Base-by-base conservation (phyloP, 306 rosid species). In the Pterocarpus macrocarpus region DNA sequence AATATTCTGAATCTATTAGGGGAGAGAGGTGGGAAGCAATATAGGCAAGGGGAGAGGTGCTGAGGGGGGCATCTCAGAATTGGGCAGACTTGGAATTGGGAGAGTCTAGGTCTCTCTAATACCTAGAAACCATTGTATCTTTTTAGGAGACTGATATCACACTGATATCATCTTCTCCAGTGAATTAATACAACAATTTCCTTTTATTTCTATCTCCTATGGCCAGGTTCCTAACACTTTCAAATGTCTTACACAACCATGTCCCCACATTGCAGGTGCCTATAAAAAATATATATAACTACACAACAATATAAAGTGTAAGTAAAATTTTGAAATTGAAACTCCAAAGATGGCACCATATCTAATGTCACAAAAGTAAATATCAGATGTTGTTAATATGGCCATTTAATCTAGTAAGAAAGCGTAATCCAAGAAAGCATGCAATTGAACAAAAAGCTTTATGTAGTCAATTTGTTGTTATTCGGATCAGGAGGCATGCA, bases 311-410 rank as follows among this genome's bases (percentile, higher is more conserved):
- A 36, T 49, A 66, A 67, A 77, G 58, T 15, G 5, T 30, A 28
- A 22, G 71, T 5, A n/a, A 45, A 59, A 22, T 22, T 22, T 22
- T 1, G 28, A 22, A 22, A 22, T 22, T 16, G 28, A 1, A 62
- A 72, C 50, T 50, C 28, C 28, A 22, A 1, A 22, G 1, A 7
- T 61, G 41, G 55, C 33, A 1, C 50, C 17, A 22, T 22, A 71
- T 71, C 64, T 17, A 61, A 49, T 44, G 72, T 63, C 41, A 76
- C 17, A 45, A 71, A 71, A 57, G 7, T 39, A 70, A 70, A 44
- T 56, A 45, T 50, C 77, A 44, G 66, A 76, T 45, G 33, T 13
- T 32, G 56, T 64, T 41, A 81, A 71, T 50, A 73, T 47, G 57
- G 71, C 17, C 36, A 64, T 43, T 65, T 47, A 45, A 76, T 77